phyloP scores from a whole-genome alignment of 1,284 basidiomycete genomes.

The Boletellus sp. region DNA sequence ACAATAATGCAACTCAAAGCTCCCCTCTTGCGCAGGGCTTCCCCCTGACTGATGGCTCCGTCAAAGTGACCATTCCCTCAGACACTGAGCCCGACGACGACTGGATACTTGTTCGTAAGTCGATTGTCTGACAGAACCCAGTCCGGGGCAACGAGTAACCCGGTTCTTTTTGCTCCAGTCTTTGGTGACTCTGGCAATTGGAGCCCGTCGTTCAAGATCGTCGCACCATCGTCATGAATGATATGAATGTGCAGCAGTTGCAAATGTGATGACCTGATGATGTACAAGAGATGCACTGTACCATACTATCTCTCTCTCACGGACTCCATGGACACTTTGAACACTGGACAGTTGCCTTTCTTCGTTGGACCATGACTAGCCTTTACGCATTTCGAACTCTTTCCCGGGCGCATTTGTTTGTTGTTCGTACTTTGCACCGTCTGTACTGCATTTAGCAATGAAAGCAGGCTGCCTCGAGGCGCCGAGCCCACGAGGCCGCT shows the following conservation, averaged over 20 bases:
- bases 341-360: not conserved
- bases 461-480: not conserved
- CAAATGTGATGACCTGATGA: slow-evolving; percentile 15
- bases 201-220: slow-evolving; percentile 39
- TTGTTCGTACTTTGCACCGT: not conserved
- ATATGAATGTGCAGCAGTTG: slow-evolving; percentile 7
- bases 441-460: not conserved
- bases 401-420: not conserved
- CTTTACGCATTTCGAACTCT: not conserved
- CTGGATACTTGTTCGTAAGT: slow-evolving; percentile 44
- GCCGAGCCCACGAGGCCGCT: not conserved
- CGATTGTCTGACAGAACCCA: not conserved
- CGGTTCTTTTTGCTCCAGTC: slow-evolving; percentile 34
- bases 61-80: slow-evolving; percentile 38
- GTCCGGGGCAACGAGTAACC: not conserved
- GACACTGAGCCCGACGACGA: slow-evolving; percentile 30
- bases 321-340: slow-evolving; percentile 9
- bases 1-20: slow-evolving; percentile 29
- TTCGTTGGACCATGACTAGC: not conserved
- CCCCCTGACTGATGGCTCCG: slow-evolving; percentile 36
- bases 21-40: slow-evolving; percentile 39
- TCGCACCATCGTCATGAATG: slow-evolving; percentile 17
- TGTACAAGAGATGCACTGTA: slow-evolving; percentile 5
- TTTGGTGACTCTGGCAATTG: slow-evolving; percentile 51
- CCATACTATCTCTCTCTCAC: not conserved